These are phyloP conservation scores for Durotheca rogersii DNA, from an alignment of 495 filamentous ascomycete genomes.

Conservation along the genomic window DNA sequence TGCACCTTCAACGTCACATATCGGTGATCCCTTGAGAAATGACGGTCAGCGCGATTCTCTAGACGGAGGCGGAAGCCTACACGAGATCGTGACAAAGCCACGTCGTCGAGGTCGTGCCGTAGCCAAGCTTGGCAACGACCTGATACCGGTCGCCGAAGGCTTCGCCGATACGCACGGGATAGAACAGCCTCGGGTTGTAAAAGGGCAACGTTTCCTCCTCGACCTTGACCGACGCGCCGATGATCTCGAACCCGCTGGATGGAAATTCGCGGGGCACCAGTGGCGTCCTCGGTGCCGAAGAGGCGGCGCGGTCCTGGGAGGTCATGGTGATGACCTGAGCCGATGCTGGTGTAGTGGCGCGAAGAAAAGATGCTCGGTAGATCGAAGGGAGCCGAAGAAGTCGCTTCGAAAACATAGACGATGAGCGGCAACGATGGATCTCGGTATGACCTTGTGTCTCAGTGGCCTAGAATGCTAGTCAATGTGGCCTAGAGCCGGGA, in stretches of 20 bases:
- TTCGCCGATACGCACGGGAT: slow-evolving; percentile 46
- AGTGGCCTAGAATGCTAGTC: too few relatives aligned
- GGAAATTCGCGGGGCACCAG: slow-evolving; percentile 28
- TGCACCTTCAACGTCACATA: background rate
- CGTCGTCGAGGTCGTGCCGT: slow-evolving; percentile 46
- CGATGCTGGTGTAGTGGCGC: too few relatives aligned
- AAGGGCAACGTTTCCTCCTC: slow-evolving; percentile 43
- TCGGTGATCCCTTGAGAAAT: background rate
- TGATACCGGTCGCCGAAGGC: slow-evolving; percentile 43
- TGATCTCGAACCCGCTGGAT: slow-evolving; percentile 22
- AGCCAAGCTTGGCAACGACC: slow-evolving; percentile 49
- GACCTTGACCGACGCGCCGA: slow-evolving; percentile 20
- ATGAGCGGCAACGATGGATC: too few relatives aligned
- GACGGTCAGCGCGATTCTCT: background rate
- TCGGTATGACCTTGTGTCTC: too few relatives aligned
- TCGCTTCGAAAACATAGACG: too few relatives aligned
- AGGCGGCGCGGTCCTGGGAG: too few relatives aligned
- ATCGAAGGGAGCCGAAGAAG: too few relatives aligned
- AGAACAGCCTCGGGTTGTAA: slow-evolving; percentile 43
- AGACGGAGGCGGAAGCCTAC: slow-evolving; percentile 5
- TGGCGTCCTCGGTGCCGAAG: too few relatives aligned
- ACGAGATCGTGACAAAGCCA: slow-evolving; percentile 50
- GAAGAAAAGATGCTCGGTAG: too few relatives aligned
- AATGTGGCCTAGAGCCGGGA: too few relatives aligned
- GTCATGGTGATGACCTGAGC: too few relatives aligned